Conservation (phyloP, 1,284 basidiomycete species). For the Serendipita sp. region DNA sequence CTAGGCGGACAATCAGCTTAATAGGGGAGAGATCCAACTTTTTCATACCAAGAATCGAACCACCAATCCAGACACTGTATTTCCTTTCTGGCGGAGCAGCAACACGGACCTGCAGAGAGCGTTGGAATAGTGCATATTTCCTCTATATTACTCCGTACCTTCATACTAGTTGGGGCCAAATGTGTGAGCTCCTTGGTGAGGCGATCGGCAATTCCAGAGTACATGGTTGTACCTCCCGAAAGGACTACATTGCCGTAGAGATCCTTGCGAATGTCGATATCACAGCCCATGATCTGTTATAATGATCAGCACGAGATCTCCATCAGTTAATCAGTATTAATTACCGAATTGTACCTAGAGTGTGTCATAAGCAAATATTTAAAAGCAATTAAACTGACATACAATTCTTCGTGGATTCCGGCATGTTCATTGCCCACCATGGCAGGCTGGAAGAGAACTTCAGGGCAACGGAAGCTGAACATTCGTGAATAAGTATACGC, state of each 20-base stretch:
- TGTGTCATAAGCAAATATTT: background rate
- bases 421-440: slow-evolving; percentile 86
- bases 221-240: slow-evolving; percentile 95
- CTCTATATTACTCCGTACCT: slow-evolving; percentile 40
- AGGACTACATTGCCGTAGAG: slow-evolving; percentile 90
- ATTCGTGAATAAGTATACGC: slow-evolving; percentile 10
- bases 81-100: slow-evolving; percentile 86
- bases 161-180: slow-evolving; percentile 76
- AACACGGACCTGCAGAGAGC: slow-evolving; percentile 69
- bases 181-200: slow-evolving; percentile 96
- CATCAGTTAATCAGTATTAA: slow-evolving; percentile 24
- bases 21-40: background rate
- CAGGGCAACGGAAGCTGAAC: slow-evolving; percentile 81
- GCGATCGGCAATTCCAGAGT: slow-evolving; percentile 91
- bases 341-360: slow-evolving; percentile 76
- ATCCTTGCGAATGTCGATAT: slow-evolving; percentile 59
- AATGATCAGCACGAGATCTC: background rate
- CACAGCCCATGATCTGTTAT: background rate
- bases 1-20: slow-evolving; percentile 19
- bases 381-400: slow-evolving; percentile 16
- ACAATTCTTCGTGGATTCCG: slow-evolving; percentile 95
- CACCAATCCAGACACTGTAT: slow-evolving; percentile 98
- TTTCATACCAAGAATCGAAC: slow-evolving; percentile 58
- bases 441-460: slow-evolving; percentile 93
- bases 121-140: background rate